Base-by-base conservation (phyloP, 352 stramenopile genomes). In the Globisporangium iwayamae region DNA sequence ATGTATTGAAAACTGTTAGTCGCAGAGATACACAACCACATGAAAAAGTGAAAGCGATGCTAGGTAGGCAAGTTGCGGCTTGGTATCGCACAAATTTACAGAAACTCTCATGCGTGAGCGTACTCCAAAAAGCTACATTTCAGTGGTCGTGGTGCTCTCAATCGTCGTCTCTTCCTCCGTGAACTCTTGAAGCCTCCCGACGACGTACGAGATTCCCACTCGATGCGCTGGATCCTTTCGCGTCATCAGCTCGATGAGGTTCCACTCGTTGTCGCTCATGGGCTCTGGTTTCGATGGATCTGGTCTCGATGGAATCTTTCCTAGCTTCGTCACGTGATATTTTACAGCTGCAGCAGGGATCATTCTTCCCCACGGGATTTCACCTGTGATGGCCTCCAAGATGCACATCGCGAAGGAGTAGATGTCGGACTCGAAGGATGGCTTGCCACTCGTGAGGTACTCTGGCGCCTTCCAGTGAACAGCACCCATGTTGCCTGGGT, bases 391-490 rank as follows among this genome's bases (percentile, higher is more conserved):
- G 43, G 14, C 43, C 18, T 38, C 32, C 32, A 38, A 2, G 2
- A 38, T 25, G 1, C 22, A 25, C 22, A 25, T 25, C 22, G 22
- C 22, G 22, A 25, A 25, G 22, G 22, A 25, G 41, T 41, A 61
- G 39, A 61, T 41, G 38, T 53, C 39, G 25, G 56, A 61, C 25
- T 16, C 28, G 56, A 61, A 61, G 20, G 39, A 52, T 25, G 56
- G 56, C 13, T 53, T 53, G 14, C 39, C 38, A 39, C 16, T 30
- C 13, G 20, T 22, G 25, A 77, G 45, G 36, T 73, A 81, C 41
- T 81, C 71, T 0, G 66, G 66, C 9, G 69, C 74, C 47, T 73
- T 79, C 74, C 74, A 81, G n/a, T 67, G 66, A n/a, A 77, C 50
- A 1, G 69, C 69, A 30, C 70, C 72, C 9, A 68, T 74, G 60